Evolutionary conservation across 768 basidiomycete species (phyloP).

Genomic region (Sporobolomyces pararoseus): DNA sequence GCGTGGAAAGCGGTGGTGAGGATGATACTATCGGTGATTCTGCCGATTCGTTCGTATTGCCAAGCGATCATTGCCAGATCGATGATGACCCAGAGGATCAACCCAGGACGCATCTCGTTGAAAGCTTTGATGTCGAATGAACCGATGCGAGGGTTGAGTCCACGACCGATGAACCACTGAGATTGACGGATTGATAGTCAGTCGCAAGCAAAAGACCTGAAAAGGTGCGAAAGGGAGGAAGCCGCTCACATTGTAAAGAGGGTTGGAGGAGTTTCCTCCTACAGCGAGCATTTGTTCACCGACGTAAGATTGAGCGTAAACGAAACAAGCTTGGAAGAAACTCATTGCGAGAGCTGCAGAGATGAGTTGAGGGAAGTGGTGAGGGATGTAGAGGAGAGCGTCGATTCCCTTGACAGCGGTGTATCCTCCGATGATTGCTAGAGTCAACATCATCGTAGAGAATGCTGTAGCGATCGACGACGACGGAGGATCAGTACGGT

Average conservation of each 20-base stretch:
- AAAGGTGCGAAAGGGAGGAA: too few species aligned
- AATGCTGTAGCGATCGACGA: conserved; percentile 73
- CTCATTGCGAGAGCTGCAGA: conserved; percentile 80
- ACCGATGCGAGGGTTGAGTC: conserved; percentile 82
- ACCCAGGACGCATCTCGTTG: conserved; percentile 75
- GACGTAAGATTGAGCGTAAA: conserved; percentile 64
- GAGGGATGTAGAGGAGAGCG: conserved; percentile 82
- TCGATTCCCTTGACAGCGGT: conserved; percentile 71
- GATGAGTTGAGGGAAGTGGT: conserved; percentile 83
- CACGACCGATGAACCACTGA: conserved; percentile 90
- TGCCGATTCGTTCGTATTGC: conserved; percentile 63
- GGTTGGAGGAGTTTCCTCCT: conserved; percentile 85
- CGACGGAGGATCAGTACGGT: too few species aligned
- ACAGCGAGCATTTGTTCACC: conserved; percentile 64
- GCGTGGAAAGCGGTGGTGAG: conserved; percentile 79
- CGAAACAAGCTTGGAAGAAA: conserved; percentile 64
- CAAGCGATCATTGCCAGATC: conserved; percentile 87
- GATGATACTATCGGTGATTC: conserved; percentile 80
- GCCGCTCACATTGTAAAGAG: conserved; percentile 77
- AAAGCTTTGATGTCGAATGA: conserved; percentile 70
- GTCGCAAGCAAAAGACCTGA: too few species aligned
- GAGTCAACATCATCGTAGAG: conserved; percentile 73
- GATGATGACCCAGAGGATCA: conserved; percentile 86
- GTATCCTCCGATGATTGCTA: conserved; percentile 67
- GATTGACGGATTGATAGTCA: not conserved